Percentiles rank a stretch among this genome's conserved stretches.
These are phyloP conservation scores for Harringtonia lauricola DNA, from an alignment of 2,329 filamentous ascomycete genomes.

Conservation along the genomic window DNA sequence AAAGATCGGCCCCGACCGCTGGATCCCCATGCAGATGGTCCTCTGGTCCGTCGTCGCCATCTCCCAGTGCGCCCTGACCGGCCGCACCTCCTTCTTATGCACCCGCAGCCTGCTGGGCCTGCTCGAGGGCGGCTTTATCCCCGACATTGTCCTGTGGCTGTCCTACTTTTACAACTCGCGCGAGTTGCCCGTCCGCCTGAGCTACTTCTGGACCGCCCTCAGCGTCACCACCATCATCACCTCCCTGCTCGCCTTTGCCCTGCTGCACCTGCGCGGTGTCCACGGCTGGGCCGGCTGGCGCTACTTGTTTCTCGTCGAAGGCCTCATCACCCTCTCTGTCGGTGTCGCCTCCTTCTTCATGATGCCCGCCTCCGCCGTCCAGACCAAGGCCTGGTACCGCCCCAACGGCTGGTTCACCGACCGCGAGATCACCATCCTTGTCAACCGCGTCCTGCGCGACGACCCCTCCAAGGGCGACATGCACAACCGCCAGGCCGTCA, in stretches of 20 bases:
- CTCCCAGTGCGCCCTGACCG: constrained; percentile 19
- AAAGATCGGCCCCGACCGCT: constrained; percentile 26
- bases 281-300: constrained; percentile 23
- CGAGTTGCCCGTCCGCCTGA: constrained; percentile 21
- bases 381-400: constrained; percentile 31
- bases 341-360: constrained; percentile 35
- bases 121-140: constrained; percentile 23
- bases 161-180: constrained; percentile 23
- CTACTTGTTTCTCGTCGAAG: constrained; percentile 44
- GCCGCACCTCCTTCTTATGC: constrained; percentile 18
- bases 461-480: constrained; percentile 46
- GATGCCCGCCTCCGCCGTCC: constrained; percentile 30
- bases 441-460: constrained; percentile 45
- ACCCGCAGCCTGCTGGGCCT: constrained; percentile 21
- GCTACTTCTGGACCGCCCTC: constrained; percentile 21
- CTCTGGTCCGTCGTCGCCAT: constrained; percentile 22
- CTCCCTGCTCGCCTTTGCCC: constrained; percentile 21
- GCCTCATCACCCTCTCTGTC: constrained; percentile 27
- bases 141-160: constrained; percentile 22
- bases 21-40: constrained; percentile 25
- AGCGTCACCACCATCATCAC: constrained; percentile 20
- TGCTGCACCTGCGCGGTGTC: constrained; percentile 22
- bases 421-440: constrained; percentile 42
- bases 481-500: constrained; percentile 46
- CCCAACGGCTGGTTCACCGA: constrained; percentile 40